Evolutionary conservation across 192 early-diverging fungal genomes (phyloP).

Genomic region (Anaeromyces robustus): DNA sequence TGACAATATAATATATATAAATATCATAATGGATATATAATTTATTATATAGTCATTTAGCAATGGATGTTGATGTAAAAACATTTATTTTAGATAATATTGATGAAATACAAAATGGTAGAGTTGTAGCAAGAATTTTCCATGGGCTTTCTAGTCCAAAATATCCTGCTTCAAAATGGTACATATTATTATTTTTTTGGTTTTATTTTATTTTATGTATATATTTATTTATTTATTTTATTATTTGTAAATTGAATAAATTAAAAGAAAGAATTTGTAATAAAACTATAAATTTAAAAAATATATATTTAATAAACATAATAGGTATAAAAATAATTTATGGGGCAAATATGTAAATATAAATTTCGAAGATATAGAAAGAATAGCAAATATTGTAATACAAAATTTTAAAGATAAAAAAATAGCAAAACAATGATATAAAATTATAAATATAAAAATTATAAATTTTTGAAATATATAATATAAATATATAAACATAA

Average conservation of each 20-base stretch:
- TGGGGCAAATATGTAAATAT: slow-evolving; percentile 25
- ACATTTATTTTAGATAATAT: neutral
- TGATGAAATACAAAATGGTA: slow-evolving; percentile 2
- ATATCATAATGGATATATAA: no score
- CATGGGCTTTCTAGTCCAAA: slow-evolving; percentile 24
- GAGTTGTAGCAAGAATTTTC: slow-evolving; percentile 23
- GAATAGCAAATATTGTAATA: slow-evolving; percentile 16
- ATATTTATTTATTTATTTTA: no score
- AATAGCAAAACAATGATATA: no score
- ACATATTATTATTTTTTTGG: neutral
- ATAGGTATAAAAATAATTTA: slow-evolving; percentile 12
- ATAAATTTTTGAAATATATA: no score
- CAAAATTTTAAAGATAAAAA: slow-evolving; percentile 3
- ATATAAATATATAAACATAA: no score
- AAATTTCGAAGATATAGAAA: slow-evolving; percentile 16
- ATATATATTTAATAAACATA: no score
- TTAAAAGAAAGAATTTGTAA: no score
- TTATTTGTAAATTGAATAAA: no score
- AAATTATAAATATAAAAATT: no score
- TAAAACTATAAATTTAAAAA: no score
- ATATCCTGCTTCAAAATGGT: slow-evolving; percentile 23
- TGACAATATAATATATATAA: no score
- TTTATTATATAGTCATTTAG: neutral
- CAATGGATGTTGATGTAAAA: neutral
- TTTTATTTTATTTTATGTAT: neutral